A percentile compares a stretch with the other conserved stretches of the same genome.
Conservation (phyloP, 495 filamentous ascomycete species). For the Penicillium longicatenatum region DNA sequence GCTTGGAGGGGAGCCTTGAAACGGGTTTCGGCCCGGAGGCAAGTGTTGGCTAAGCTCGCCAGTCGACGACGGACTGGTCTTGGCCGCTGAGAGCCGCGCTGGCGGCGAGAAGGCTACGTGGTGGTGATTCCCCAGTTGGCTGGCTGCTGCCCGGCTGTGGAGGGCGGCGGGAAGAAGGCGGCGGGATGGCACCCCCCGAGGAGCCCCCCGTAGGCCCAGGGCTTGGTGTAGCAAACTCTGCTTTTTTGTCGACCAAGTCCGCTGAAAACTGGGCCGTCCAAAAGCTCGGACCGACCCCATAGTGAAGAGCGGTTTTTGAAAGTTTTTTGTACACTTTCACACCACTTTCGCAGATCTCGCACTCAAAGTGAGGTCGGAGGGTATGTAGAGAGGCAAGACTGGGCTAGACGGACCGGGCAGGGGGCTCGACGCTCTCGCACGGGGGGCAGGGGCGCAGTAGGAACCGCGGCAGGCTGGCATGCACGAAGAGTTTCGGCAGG, state of each 20-base stretch:
- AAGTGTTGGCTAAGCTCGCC: neutral
- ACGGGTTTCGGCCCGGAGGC: neutral
- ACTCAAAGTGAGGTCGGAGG: slow-evolving; percentile 17
- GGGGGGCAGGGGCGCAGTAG: neutral
- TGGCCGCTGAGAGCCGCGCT: neutral
- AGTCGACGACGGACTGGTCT: neutral
- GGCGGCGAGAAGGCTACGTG: neutral
- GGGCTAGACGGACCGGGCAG: neutral
- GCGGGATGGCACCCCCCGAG: too few relatives aligned
- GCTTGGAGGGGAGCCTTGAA: slow-evolving; percentile 7
- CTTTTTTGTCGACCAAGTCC: neutral
- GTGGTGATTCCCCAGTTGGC: neutral
- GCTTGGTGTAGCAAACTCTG: neutral
- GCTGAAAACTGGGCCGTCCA: neutral
- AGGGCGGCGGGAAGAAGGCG: neutral
- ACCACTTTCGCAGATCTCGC: neutral
- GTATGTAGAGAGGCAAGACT: slow-evolving; percentile 22
- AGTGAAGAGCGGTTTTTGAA: slow-evolving; percentile 9
- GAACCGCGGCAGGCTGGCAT: neutral
- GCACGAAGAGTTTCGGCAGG: neutral
- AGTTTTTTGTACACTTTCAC: slow-evolving; percentile 5
- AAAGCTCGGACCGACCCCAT: slow-evolving; percentile 16
- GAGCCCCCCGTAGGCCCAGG: neutral
- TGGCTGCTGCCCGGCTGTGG: neutral
- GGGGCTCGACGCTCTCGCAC: neutral